Conservation (phyloP, 2,329 filamentous ascomycete species). For the Colletotrichum echinochloae region DNA sequence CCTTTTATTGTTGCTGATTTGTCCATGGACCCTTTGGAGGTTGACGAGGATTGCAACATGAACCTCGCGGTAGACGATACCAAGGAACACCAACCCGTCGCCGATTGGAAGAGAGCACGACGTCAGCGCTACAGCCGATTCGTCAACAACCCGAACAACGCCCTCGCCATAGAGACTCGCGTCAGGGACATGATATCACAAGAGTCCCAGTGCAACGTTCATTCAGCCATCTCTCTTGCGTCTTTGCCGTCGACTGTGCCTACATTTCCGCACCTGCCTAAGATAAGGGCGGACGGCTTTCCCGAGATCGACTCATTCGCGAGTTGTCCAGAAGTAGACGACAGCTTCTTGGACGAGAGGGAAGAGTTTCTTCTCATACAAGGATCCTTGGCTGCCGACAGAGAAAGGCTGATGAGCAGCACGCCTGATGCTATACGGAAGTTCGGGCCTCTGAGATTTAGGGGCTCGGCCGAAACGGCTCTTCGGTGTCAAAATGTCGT, state of each 20-base stretch:
- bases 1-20: constrained; percentile 15
- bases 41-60: constrained; percentile 35
- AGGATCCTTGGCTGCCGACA: neutral
- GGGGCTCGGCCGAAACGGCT: constrained; percentile 34
- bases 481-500: constrained; percentile 35
- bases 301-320: neutral
- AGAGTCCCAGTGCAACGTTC: constrained; percentile 25
- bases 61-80: constrained; percentile 17
- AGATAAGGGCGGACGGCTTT: constrained; percentile 20
- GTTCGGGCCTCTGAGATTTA: constrained; percentile 27
- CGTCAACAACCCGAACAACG: constrained; percentile 32
- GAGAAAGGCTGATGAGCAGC: neutral
- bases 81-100: constrained; percentile 25
- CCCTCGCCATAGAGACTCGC: constrained; percentile 28
- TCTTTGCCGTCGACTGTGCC: neutral
- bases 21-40: constrained; percentile 26
- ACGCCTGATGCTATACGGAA: neutral
- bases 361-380: constrained; percentile 14
- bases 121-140: constrained; percentile 34
- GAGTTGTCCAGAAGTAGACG: constrained; percentile 25
- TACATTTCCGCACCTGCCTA: constrained; percentile 1
- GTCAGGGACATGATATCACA: constrained; percentile 28
- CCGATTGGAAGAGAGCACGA: constrained; percentile 35
- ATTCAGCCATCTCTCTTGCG: neutral
- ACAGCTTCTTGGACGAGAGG: constrained; percentile 34